Conservation (phyloP, 345 rosid species). For the Eucalyptus decipiens region DNA sequence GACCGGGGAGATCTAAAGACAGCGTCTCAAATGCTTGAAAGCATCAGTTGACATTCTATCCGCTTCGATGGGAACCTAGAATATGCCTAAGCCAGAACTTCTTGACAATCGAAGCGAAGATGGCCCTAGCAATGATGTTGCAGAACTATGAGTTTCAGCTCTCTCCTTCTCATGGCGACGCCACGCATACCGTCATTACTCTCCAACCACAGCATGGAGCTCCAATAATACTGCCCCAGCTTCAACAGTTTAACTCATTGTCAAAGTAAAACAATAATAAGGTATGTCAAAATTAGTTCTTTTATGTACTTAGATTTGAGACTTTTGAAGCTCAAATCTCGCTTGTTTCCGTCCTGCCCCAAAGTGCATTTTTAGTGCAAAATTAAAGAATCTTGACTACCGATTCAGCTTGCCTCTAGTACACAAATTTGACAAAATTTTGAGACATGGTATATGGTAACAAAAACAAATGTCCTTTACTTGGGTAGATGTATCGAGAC, state of each 20-base stretch:
- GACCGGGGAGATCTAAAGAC: slow-evolving; percentile 10
- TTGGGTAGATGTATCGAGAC: neutral
- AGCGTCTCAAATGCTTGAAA: slow-evolving; percentile 19
- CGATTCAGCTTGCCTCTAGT: neutral
- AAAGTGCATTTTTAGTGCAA: neutral
- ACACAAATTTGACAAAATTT: neutral
- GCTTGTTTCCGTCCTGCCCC: neutral
- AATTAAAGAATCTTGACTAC: neutral
- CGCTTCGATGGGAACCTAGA: slow-evolving; percentile 24
- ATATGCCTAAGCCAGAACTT: slow-evolving; percentile 25
- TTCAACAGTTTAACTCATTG: neutral
- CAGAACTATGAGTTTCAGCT: slow-evolving; percentile 25
- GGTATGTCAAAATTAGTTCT: neutral
- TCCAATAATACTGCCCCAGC: slow-evolving; percentile 14
- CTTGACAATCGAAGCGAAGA: slow-evolving; percentile 29
- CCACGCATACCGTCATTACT: slow-evolving; percentile 19
- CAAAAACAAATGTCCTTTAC: neutral
- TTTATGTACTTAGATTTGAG: neutral
- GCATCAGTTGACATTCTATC: neutral
- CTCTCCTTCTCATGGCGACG: slow-evolving; percentile 31
- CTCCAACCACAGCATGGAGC: slow-evolving; percentile 49
- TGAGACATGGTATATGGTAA: neutral
- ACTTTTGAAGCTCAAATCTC: neutral
- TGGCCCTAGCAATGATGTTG: slow-evolving; percentile 35
- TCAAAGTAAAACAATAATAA: neutral